These are phyloP conservation scores for Chondrus crispus DNA, from an alignment of 23 red algal genomes.

Conservation along the genomic window DNA sequence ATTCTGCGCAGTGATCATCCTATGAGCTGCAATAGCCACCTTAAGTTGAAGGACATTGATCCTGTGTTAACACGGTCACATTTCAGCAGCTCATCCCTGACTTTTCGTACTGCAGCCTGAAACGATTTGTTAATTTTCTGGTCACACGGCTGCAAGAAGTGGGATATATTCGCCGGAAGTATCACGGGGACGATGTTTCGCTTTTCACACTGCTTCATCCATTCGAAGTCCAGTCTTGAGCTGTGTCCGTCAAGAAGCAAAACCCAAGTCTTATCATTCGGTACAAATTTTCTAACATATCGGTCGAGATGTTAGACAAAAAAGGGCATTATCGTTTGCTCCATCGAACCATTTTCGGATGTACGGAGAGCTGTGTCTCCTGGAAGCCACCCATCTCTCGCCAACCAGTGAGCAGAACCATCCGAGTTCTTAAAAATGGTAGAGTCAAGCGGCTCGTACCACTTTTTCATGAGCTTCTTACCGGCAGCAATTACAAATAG, in stretches of 20 bases:
- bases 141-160: constrained; percentile 12
- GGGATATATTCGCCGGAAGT: not conserved
- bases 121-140: not conserved
- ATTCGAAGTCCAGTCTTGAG: not conserved
- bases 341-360: not conserved
- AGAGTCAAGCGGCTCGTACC: not conserved
- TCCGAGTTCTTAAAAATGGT: not conserved
- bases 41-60: not conserved
- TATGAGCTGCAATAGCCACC: not conserved
- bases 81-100: not conserved
- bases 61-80: not conserved
- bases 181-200: not conserved
- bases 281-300: not conserved
- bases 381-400: not conserved
- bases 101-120: no score
- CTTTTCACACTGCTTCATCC: not conserved
- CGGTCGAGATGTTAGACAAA: not conserved
- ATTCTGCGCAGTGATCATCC: not conserved
- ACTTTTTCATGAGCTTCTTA: not conserved
- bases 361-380: not conserved
- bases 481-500: not conserved
- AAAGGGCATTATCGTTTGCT: not conserved
- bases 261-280: not conserved
- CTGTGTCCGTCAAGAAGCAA: not conserved
- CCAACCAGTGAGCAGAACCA: not conserved